These are phyloP conservation scores for Phellopilus nigrolimitatus DNA, from an alignment of 1,284 basidiomycete species.

Conservation along the genomic window DNA sequence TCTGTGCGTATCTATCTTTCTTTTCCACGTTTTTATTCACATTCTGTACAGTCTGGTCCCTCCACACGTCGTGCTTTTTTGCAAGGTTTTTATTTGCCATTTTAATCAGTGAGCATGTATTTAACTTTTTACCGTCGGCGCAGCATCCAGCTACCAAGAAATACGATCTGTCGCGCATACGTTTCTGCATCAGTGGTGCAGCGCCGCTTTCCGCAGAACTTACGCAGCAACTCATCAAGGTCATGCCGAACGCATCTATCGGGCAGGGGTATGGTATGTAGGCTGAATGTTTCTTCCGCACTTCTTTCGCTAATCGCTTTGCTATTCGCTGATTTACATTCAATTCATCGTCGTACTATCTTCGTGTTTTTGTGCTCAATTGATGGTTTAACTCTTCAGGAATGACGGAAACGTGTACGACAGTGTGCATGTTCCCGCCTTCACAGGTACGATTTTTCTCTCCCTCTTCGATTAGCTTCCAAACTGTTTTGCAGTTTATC, in stretches of 20 bases:
- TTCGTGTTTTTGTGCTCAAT: conserved; percentile 3
- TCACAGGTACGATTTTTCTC: too few species aligned
- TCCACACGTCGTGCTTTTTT: conserved; percentile 53
- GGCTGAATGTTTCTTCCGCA: not conserved
- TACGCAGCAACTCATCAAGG: conserved; percentile 44
- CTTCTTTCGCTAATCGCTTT: conserved; percentile 20
- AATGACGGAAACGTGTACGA: conserved; percentile 47
- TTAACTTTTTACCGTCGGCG: conserved; percentile 1
- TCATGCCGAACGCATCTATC: conserved; percentile 55
- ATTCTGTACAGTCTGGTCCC: conserved; percentile 53
- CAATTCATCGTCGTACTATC: conserved; percentile 7
- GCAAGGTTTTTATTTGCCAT: conserved; percentile 45
- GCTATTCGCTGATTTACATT: conserved; percentile 39
- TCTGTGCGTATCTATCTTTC: conserved; percentile 37
- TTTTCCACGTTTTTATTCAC: conserved; percentile 23
- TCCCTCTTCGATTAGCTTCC: too few species aligned
- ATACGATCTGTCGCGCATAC: conserved; percentile 59
- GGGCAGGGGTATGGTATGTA: conserved; percentile 61
- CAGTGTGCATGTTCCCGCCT: conserved; percentile 47
- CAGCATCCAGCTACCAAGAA: conserved; percentile 65
- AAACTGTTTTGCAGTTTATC: conserved; percentile 40
- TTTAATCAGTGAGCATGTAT: conserved; percentile 6
- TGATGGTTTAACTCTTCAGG: conserved; percentile 22
- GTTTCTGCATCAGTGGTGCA: conserved; percentile 62
- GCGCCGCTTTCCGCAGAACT: conserved; percentile 71